Base-by-base conservation (phyloP, 768 basidiomycete species). In the Suillus tomentosus region DNA sequence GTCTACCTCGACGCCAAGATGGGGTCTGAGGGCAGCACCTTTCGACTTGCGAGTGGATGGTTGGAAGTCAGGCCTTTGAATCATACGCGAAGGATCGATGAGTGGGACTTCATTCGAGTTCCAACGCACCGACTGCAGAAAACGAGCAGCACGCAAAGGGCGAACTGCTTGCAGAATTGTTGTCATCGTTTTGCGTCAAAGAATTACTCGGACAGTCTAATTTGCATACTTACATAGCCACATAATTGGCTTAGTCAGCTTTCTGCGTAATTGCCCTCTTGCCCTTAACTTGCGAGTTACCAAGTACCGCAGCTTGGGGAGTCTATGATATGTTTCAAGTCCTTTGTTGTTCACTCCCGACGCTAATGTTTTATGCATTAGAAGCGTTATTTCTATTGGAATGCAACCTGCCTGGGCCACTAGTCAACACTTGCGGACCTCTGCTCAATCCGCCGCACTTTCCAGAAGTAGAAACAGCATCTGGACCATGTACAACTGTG, bases 1-100 rank as follows among this genome's bases (percentile, higher is more conserved):
- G 64, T 82, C 77, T 27, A 83, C 77, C 5, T 76, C 59, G 48
- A 85, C 70, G 51, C 77, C 76, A 17, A 82, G 71, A 61, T 82
- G 82, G 0, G 81, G 81, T 13, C 84, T 78, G 48, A 77, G 74
- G 43, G 76, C 70, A 14, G 75, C 72, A n/a, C 71, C 73, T 42
- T 57, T 37, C 11, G 58, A 51, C n/a, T 54, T 54, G 48, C 65
- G 65, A n/a, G 47, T 62, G 43, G 36, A 42, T 5, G 40, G 57
- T 39, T 43, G 31, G 60, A 24, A n/a, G 19, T 17, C 50, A 4
- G 45, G 47, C n/a, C 36, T 40, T 64, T 42, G 37, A n/a, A 66
- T 56, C 37, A 60, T 42, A 11, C 43, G 62, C 11, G 63, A 58
- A 37, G 54, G 45, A 14, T 60, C 63, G 7, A 66, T 36, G 11